Evolutionary conservation across 352 stramenopile genomes (phyloP), one percentile per base, ranked within the genome.

Genomic region (Pilasporangium apinafurcum): DNA sequence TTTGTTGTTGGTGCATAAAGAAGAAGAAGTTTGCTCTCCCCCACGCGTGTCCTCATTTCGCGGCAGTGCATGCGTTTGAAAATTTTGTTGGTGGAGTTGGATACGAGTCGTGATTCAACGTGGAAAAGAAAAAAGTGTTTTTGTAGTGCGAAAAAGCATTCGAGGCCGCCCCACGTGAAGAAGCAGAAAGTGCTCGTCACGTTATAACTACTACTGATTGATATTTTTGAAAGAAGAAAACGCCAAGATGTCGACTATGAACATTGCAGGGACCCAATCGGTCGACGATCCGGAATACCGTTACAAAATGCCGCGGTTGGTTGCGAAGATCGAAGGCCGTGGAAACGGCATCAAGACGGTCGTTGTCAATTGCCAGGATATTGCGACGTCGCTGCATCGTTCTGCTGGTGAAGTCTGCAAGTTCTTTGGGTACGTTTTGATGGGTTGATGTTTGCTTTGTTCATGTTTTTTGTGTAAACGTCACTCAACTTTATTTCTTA

Each of bases 361-460:
- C 26, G 92, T 99, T 47, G 88, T 97, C 22, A 99, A 99, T 84
- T 97, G 98, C 50, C 78, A 77, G 13, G 95, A 98, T 34, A 76
- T 99, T 17, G 96, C 88, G 12, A 59, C 76, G 17, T 86, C 86
- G 34, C 74, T 99, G 20, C 91, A 99, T 62, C 93, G 96, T 40
- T 83, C 88, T 24, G 86, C 95, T 5, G 85, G 83, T 16, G 95
- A 99, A 68, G 95, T 99, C 21, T 98, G 86, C 89, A 99, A 98
- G 83, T 99, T 99, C 66, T 99, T 99, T 53, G 97, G 97, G 38
- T 98, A n/a, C n/a, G n/a, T n/a, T n/a, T n/a, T n/a, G n/a, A n/a
- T n/a, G 75, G 42, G 32, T 37, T 4, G 4, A 7, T 3, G 14
- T 14, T 37, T 37, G 8, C 20, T 8, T 37, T 37, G 20, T 37